Evolutionary conservation across 2,329 filamentous ascomycete genomes (phyloP).

Genomic region (Conoideocrella luteorostrata): DNA sequence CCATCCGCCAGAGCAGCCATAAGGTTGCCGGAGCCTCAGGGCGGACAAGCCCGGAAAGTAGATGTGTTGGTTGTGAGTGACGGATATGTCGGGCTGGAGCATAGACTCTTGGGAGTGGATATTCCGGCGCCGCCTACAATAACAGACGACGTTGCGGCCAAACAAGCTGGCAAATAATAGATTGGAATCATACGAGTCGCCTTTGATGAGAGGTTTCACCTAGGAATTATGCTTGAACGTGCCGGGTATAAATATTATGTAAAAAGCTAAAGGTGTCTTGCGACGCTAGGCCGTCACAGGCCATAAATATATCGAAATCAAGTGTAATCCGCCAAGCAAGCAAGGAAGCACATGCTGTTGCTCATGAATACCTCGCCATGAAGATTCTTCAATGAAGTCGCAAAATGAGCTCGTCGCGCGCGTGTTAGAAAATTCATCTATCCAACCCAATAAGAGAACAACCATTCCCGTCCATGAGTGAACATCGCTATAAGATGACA

Average conservation of each 20-base stretch:
- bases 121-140: conserved; percentile 45
- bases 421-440: no score
- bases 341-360: no score
- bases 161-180: conserved; percentile 23
- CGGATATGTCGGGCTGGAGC: conserved; percentile 72
- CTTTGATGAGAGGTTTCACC: no score
- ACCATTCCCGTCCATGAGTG: no score
- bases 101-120: conserved; percentile 40
- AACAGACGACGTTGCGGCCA: conserved; percentile 38
- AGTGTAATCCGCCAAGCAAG: no score
- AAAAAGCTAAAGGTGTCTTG: neutral
- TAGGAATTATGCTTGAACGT: no score
- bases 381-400: no score
- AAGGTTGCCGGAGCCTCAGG: conserved; percentile 48
- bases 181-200: no score
- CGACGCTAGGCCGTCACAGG: neutral
- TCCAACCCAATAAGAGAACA: no score
- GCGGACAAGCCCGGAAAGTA: conserved; percentile 50
- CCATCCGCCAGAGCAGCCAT: conserved; percentile 51
- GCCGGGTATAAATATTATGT: neutral
- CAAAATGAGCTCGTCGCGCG: no score
- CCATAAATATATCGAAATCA: neutral
- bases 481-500: no score
- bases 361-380: no score
- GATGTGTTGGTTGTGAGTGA: conserved; percentile 79